A percentile compares a stretch with the other conserved stretches of the same genome.
Conservation (phyloP, 148 eudicot species). For the Rhododendron ferrugineum region DNA sequence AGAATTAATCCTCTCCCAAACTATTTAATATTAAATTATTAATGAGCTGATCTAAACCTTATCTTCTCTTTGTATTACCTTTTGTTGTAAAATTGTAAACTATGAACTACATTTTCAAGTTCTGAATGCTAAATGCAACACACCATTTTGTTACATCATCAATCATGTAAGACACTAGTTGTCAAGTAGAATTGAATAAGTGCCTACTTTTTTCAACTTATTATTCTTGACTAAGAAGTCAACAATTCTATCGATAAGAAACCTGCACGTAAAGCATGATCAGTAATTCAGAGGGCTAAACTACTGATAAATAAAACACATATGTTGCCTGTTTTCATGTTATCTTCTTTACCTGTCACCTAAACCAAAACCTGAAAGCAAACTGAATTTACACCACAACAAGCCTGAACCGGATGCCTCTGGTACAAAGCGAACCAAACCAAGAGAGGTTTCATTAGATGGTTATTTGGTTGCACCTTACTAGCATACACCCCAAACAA, state of each 20-base stretch:
- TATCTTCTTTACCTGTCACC: background rate
- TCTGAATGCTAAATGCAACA: background rate
- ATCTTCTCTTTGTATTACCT: background rate
- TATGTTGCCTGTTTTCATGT: background rate
- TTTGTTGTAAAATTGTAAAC: background rate
- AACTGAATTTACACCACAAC: background rate
- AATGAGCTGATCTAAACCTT: background rate
- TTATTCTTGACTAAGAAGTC: background rate
- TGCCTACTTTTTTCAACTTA: background rate
- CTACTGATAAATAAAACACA: background rate
- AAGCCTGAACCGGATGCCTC: background rate
- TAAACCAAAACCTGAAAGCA: background rate
- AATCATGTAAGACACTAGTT: background rate
- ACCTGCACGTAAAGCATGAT: background rate
- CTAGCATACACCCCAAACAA: background rate
- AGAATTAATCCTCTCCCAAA: background rate
- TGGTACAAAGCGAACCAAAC: background rate
- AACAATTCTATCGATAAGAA: background rate
- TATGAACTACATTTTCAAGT: background rate
- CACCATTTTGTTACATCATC: background rate
- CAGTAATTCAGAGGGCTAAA: background rate
- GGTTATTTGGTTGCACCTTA: background rate
- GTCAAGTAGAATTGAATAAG: background rate
- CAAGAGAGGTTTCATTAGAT: background rate
- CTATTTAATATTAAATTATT: background rate